Percentiles rank a stretch among this genome's conserved stretches.
phyloP scores from a whole-genome alignment of 345 rosid species.

The Jatropha curcas region DNA sequence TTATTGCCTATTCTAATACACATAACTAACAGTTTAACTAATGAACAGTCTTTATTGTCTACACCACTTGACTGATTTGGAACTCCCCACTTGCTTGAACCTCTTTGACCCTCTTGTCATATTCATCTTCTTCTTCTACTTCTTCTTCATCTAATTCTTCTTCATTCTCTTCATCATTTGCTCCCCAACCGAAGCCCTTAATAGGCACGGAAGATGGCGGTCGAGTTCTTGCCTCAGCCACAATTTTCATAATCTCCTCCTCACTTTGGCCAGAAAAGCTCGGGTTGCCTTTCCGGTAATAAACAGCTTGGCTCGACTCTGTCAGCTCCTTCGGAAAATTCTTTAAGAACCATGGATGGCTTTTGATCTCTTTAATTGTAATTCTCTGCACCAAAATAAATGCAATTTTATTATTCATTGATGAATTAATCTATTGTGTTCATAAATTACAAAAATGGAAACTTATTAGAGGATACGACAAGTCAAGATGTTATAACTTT shows the following conservation, averaged over 20 bases:
- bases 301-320: constrained; percentile 74
- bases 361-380: constrained; percentile 30
- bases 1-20: no score
- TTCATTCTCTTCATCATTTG: constrained; percentile 56
- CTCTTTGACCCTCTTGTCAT: constrained; percentile 85
- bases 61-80: constrained; percentile 43
- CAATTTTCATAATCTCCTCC: constrained; percentile 90
- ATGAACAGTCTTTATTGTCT: neutral
- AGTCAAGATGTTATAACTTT: no score
- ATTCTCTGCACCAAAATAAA: constrained; percentile 28
- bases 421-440: no score
- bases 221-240: constrained; percentile 78
- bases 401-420: no score
- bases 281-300: constrained; percentile 69
- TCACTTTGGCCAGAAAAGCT: constrained; percentile 74
- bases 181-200: constrained; percentile 73
- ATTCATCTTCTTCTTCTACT: constrained; percentile 82
- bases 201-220: constrained; percentile 51
- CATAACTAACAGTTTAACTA: no score
- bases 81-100: constrained; percentile 82
- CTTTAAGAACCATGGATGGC: constrained; percentile 93
- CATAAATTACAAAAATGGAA: no score
- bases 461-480: no score
- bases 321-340: constrained; percentile 85
- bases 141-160: constrained; percentile 60